Evolutionary conservation across 345 rosid genomes (phyloP), one percentile per base, ranked within the genome.

Genomic region (Cardamine chenopodiifolia): DNA sequence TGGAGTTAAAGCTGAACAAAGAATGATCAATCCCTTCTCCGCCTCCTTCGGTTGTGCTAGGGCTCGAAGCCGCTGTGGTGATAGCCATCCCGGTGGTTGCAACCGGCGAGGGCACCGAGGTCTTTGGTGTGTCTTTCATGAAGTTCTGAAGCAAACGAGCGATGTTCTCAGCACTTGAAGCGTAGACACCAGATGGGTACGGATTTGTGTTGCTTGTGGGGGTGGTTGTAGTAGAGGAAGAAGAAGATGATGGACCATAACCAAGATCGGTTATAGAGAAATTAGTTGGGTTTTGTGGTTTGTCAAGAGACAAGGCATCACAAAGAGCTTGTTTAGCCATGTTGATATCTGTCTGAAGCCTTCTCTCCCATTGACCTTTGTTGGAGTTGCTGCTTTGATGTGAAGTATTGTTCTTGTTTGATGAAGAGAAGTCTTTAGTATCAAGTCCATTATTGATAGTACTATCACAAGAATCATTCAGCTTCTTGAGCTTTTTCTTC

Each of bases 301-400:
- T 85, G 19, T 88, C 92, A 25, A 88, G 78, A 5, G 95, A 94
- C 63, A 94, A 71, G 22, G 98, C 98, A 56, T 93, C 94, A 18
- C 77, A 80, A 8, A 94, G 86, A 57, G 97, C 97, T 79, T 82
- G 90, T 70, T 83, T 88, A 22, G 98, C 98, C 84, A 78, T 86
- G 68, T 84, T 82, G 66, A 91, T 91, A 78, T 94, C 93, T 8
- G 96, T 86, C 60, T 94, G 98, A 49, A 94, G 97, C 77, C 88
- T 82, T 79, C 89, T 86, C 84, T 91, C 97, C 97, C 97, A 91
- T 76, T 87, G 97, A 31, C 91, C 97, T 80, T 89, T 91, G 70
- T 67, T 78, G 26, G 77, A 66, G 52, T 7, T 83, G 75, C 20
- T 37, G 49, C 18, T 59, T 55, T 64, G 80, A 65, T 64, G 45